A percentile compares a stretch with the other conserved stretches of the same genome.
Conservation (phyloP, 2,329 filamentous ascomycete species). For the Dichotomopilus funicola region DNA sequence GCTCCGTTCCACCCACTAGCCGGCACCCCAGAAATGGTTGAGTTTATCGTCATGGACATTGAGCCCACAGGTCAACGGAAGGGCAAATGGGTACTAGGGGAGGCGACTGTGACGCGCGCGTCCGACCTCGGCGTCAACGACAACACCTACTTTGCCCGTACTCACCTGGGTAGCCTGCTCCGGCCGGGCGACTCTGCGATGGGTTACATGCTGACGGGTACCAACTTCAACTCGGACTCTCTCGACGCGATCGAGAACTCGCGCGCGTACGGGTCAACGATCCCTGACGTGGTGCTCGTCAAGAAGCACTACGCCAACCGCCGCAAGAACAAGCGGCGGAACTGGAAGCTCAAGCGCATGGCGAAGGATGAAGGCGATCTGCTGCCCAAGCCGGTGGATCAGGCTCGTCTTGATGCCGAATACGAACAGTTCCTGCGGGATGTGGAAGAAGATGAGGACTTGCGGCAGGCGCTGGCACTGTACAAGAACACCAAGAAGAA, state of each 20-base stretch:
- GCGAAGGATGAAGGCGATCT: conserved; percentile 81
- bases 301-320: conserved; percentile 89
- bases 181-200: conserved; percentile 87
- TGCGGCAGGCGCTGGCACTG: conserved; percentile 74
- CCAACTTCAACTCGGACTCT: conserved; percentile 86
- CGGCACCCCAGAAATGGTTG: conserved; percentile 76
- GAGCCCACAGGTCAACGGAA: conserved; percentile 69
- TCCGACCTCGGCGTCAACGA: conserved; percentile 83
- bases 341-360: conserved; percentile 96
- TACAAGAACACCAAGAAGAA: conserved; percentile 64
- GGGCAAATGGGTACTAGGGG: conserved; percentile 77
- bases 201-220: conserved; percentile 84
- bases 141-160: conserved; percentile 80
- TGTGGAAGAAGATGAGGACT: conserved; percentile 89
- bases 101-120: conserved; percentile 81
- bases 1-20: conserved; percentile 77
- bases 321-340: conserved; percentile 74
- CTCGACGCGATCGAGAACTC: conserved; percentile 77
- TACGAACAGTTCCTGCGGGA: conserved; percentile 97
- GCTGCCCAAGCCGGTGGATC: conserved; percentile 78
- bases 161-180: conserved; percentile 79
- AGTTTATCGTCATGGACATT: conserved; percentile 94
- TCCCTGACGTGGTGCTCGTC: conserved; percentile 90
- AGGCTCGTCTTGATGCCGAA: conserved; percentile 81
- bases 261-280: conserved; percentile 65